Evolutionary conservation across 1,284 basidiomycete genomes (phyloP), one percentile per base, ranked within the genome.

Genomic region (Marasmius oreades): DNA sequence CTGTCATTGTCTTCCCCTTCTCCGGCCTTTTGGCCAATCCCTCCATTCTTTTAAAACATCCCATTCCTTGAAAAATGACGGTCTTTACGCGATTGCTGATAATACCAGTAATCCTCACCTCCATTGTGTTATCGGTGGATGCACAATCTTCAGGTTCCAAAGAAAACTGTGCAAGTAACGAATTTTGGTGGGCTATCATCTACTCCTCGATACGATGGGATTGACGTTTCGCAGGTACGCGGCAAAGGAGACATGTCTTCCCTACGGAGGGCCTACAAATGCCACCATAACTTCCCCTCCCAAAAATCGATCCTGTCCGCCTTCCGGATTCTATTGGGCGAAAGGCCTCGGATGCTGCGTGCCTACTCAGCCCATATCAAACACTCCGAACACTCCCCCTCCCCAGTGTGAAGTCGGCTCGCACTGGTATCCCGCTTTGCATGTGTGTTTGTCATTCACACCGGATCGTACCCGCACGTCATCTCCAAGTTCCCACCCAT

Each of bases 361-460:
- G 10, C 66, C 67, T n/a, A 50, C 18, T 11, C 47, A 62, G 28
- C 63, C 63, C 12, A 10, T 44, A 24, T 51, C 59, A 14, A 50
- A 26, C 28, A n/a, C 24, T 14, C 57, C 63, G 4, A 62, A 72
- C 57, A 69, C 66, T 37, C 78, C 80, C 28, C 69, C 75, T 45
- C 82, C 83, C 36, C 76, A 79, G 62, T 85, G 82, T 67, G 65
- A 63, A 14, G 65, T 61, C n/a, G 72, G 71, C 45, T 81, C 78
- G 76, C 61, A 63, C 14, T 85, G 81, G 82, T 73, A 72, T 60
- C 37, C 63, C 2, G 61, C 61, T 33, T 64, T 71, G 34, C 66
- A 73, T 51, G 76, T 74, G 61, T 84, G 83, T 69, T 61, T 69
- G 51, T 73, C 73, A 16, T 22, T 22, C 10, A 57, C 56, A 28